A percentile compares a stretch with the other conserved stretches of the same genome.
phyloP scores from a whole-genome alignment of 108 stramenopile species.

The Nannochloropsis gaditana region DNA sequence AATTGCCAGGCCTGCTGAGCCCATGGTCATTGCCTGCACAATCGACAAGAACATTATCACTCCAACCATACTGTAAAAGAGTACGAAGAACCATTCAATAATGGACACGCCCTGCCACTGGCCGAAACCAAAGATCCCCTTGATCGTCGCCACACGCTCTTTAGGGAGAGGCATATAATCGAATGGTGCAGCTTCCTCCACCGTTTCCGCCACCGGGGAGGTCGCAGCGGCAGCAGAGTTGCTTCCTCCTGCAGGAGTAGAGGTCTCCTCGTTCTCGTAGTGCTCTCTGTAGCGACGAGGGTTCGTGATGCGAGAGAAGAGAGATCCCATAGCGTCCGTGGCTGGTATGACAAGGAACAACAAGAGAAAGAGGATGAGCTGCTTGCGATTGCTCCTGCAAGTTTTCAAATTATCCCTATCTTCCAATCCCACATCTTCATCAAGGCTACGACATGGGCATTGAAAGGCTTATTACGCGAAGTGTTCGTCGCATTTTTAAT shows the following conservation, averaged over 20 bases:
- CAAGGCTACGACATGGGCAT: too few species aligned
- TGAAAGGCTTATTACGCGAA: too few species aligned
- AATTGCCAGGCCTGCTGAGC: neutral
- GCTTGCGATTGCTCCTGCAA: too few species aligned
- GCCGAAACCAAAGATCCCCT: neutral
- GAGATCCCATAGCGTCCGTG: neutral
- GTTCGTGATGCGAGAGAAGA: neutral
- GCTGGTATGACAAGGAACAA: too few species aligned
- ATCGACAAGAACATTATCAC: neutral
- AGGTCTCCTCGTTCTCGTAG: neutral
- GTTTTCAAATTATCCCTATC: too few species aligned
- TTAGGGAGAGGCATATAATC: constrained; percentile 2
- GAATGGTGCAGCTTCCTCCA: neutral
- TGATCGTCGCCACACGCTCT: neutral
- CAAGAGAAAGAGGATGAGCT: too few species aligned
- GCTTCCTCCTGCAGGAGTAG: neutral
- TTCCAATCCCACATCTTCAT: too few species aligned
- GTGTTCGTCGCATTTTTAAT: too few species aligned
- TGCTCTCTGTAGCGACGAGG: neutral
- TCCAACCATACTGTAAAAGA: constrained; percentile 6
- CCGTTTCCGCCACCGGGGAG: neutral
- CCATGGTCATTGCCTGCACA: neutral
- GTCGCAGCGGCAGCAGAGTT: neutral
- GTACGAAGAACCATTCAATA: neutral
- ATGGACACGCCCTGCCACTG: neutral